These are phyloP conservation scores for Zizania latifolia DNA, from an alignment of 176 grass and related monocot genomes.

Conservation along the genomic window DNA sequence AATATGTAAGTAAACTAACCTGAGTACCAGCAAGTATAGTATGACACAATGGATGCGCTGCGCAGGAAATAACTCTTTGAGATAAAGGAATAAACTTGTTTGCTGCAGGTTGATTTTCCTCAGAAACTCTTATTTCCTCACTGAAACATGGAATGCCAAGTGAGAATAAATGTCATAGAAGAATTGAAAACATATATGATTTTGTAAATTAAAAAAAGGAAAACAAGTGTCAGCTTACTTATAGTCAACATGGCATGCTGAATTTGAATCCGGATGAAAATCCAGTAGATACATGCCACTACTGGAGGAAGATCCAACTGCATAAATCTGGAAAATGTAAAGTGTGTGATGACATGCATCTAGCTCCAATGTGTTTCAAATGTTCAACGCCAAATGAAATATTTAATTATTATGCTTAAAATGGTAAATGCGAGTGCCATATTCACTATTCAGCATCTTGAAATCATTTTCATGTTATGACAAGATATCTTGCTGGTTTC, in stretches of 20 bases:
- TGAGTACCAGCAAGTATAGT: slow-evolving; percentile 73
- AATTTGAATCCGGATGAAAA: slow-evolving; percentile 73
- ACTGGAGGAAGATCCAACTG: slow-evolving; percentile 64
- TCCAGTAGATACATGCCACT: slow-evolving; percentile 71
- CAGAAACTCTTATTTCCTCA: slow-evolving; percentile 37
- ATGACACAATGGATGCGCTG: slow-evolving; percentile 58
- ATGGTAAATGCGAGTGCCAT: neutral
- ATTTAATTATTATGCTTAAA: neutral
- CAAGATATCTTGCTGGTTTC: neutral
- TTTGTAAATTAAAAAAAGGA: neutral
- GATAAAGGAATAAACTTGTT: slow-evolving; percentile 70
- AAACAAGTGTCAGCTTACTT: slow-evolving; percentile 45
- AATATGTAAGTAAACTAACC: slow-evolving; percentile 41
- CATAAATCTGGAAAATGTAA: slow-evolving; percentile 59
- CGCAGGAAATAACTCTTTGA: slow-evolving; percentile 60
- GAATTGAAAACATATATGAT: neutral
- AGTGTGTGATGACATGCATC: neutral
- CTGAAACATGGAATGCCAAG: slow-evolving; percentile 41
- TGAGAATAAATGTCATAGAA: slow-evolving; percentile 8
- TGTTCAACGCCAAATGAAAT: slow-evolving; percentile 5
- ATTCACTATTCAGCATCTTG: slow-evolving; percentile 10
- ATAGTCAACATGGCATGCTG: slow-evolving; percentile 77
- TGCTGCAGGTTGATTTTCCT: slow-evolving; percentile 32
- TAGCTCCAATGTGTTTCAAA: neutral
- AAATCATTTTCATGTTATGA: neutral